Conservation (phyloP, 805 yeast species). For the Torulaspora franciscae region DNA sequence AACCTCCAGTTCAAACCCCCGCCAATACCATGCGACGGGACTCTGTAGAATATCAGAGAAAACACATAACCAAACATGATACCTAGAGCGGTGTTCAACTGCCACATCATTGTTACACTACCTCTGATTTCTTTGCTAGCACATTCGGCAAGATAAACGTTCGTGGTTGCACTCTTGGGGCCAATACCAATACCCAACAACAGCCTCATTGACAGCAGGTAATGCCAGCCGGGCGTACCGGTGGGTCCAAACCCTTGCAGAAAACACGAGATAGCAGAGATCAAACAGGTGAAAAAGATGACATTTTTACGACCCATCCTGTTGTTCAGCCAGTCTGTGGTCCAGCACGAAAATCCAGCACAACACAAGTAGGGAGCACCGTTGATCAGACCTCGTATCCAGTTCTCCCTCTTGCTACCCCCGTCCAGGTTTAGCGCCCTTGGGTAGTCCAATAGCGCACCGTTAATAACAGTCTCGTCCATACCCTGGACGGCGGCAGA, state of each 20-base stretch:
- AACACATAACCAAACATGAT: slow-evolving; percentile 68
- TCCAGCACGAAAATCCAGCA: slow-evolving; percentile 57
- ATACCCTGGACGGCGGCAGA: slow-evolving; percentile 79
- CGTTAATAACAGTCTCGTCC: slow-evolving; percentile 73
- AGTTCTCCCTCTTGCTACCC: slow-evolving; percentile 45
- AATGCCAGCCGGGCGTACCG: slow-evolving; percentile 55
- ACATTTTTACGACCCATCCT: slow-evolving; percentile 60
- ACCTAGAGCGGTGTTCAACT: slow-evolving; percentile 69
- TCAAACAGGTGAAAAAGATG: slow-evolving; percentile 56
- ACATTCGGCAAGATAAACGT: slow-evolving; percentile 65
- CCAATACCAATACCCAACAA: slow-evolving; percentile 66
- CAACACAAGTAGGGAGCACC: slow-evolving; percentile 69
- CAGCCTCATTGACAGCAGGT: slow-evolving; percentile 61
- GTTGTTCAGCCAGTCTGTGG: slow-evolving; percentile 54
- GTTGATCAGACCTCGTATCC: slow-evolving; percentile 57
- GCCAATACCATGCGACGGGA: slow-evolving; percentile 37
- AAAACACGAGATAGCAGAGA: slow-evolving; percentile 57
- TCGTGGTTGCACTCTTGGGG: slow-evolving; percentile 71
- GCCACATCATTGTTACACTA: slow-evolving; percentile 69
- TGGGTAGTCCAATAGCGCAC: slow-evolving; percentile 64
- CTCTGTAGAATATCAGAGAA: slow-evolving; percentile 56
- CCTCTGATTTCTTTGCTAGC: slow-evolving; percentile 61
- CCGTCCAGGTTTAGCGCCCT: slow-evolving; percentile 46
- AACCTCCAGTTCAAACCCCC: slow-evolving; percentile 60
- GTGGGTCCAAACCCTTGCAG: slow-evolving; percentile 56